Conservation (phyloP, 179 eudicot species). For the Spergularia azorica region DNA sequence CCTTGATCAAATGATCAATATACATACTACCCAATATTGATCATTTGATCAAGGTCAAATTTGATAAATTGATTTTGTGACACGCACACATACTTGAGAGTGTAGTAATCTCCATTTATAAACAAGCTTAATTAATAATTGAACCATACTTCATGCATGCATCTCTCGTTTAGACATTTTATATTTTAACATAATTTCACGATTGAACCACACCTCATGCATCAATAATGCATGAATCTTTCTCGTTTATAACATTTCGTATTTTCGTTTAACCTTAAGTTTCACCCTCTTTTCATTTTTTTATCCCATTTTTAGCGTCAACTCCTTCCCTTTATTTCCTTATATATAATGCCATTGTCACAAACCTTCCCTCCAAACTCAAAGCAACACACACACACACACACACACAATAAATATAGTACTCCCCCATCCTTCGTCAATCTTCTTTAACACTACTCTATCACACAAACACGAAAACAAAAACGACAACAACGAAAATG, state of each 20-base stretch:
- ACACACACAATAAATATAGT: not conserved
- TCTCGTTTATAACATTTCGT: not conserved
- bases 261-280: not conserved
- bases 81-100: too few species aligned
- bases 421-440: not conserved
- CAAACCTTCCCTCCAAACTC: not conserved
- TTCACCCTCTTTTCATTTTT: not conserved
- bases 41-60: too few species aligned
- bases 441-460: too few species aligned
- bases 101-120: too few species aligned
- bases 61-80: too few species aligned
- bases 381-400: not conserved
- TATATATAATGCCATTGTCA: constrained; percentile 2
- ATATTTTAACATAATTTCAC: not conserved
- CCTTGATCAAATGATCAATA: too few species aligned
- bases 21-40: too few species aligned
- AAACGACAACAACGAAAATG: not conserved
- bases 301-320: constrained; percentile 11
- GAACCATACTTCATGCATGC: too few species aligned
- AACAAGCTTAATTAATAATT: too few species aligned
- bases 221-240: not conserved
- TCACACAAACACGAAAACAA: not conserved
- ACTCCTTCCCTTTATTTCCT: not conserved
- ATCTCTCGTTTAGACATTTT: too few species aligned
- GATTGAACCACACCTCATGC: constrained; percentile 10